A percentile compares a stretch with the other conserved stretches of the same genome.
Conservation (phyloP, 2,329 filamentous ascomycete genomes). For the Aspergillus sp. region DNA sequence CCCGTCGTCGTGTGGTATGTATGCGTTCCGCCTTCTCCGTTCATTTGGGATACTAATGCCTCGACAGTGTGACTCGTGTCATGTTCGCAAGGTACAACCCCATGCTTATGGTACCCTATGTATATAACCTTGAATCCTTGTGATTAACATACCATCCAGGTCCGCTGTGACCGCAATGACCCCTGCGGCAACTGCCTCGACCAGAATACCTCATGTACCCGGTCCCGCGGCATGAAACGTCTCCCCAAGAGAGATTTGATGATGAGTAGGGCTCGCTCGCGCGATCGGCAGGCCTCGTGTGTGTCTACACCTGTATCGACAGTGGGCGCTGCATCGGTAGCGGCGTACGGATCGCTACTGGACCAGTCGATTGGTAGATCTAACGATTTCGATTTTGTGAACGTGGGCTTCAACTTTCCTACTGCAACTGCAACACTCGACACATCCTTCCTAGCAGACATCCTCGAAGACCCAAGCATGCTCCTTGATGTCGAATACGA, state of each 20-base stretch:
- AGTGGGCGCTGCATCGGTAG: not conserved
- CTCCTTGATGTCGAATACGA: not conserved
- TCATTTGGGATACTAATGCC: not conserved
- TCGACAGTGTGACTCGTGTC: conserved; percentile 25
- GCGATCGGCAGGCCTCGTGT: not conserved
- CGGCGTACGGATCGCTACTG: not conserved
- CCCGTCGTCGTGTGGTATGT: conserved; percentile 3
- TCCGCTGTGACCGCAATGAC: conserved; percentile 28
- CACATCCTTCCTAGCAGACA: not conserved
- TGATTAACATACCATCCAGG: conserved; percentile 11
- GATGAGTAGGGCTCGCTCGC: not conserved
- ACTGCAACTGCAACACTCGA: not conserved
- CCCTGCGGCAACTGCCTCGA: conserved; percentile 31
- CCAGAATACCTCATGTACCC: conserved; percentile 23
- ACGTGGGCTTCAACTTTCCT: not conserved
- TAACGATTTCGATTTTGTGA: too few species aligned
- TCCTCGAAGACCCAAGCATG: not conserved
- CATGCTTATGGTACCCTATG: not conserved
- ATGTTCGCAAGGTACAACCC: conserved; percentile 26
- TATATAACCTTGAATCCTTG: too few species aligned
- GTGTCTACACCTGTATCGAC: not conserved
- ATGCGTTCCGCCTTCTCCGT: not conserved
- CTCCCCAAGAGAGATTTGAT: not conserved
- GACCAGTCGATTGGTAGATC: not conserved
- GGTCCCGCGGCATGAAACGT: conserved; percentile 11